Evolutionary conservation across 192 early-diverging fungal species (phyloP).

Genomic region (Backusella morwellensis): DNA sequence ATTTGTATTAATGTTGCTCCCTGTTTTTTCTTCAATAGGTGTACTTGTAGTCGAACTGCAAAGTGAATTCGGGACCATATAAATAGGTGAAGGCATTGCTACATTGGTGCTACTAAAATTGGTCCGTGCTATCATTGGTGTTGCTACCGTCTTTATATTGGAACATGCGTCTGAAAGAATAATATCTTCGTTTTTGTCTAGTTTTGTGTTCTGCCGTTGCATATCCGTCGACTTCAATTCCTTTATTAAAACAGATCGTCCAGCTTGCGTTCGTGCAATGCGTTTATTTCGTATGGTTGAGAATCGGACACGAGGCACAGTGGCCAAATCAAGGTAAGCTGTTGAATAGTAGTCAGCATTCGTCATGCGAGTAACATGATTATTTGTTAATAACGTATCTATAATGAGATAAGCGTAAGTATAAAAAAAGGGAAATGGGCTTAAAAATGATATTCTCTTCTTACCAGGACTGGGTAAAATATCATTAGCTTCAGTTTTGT

Average conservation of each 20-base stretch:
- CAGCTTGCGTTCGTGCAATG: not conserved
- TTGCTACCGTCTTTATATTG: not conserved
- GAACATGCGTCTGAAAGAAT: conserved; percentile 1
- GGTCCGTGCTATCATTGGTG: not conserved
- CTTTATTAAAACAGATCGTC: not conserved
- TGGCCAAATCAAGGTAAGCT: conserved; percentile 35
- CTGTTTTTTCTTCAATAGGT: not conserved
- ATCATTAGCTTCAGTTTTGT: not conserved
- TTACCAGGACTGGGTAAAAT: not conserved
- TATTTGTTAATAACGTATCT: not conserved
- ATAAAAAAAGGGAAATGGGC: too few relatives aligned
- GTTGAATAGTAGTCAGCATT: conserved; percentile 11
- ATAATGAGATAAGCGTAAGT: not conserved
- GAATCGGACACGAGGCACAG: not conserved
- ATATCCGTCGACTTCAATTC: not conserved
- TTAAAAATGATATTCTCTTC: not conserved
- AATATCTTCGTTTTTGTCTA: not conserved
- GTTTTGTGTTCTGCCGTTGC: not conserved
- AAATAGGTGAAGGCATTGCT: not conserved
- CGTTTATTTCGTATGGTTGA: conserved; percentile 4
- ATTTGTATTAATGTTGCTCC: not conserved
- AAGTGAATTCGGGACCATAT: not conserved
- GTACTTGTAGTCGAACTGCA: not conserved
- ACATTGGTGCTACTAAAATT: not conserved
- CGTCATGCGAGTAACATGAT: not conserved